These are phyloP conservation scores for Barbarea vulgaris DNA, from an alignment of 345 rosid genomes.

Conservation along the genomic window DNA sequence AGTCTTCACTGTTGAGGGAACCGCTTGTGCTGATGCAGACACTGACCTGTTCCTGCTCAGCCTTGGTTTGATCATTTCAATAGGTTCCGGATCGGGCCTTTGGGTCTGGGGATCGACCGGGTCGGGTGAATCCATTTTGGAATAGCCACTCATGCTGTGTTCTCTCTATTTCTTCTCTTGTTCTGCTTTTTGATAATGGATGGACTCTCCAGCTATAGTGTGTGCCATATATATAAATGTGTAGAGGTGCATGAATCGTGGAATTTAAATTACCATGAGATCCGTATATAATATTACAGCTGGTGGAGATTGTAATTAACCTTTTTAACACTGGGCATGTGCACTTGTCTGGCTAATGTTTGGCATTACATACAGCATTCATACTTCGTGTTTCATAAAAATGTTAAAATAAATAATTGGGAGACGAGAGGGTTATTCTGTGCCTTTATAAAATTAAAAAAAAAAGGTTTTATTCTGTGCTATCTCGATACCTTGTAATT, in stretches of 20 bases:
- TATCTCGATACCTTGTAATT: not conserved
- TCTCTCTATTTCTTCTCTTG: constrained; percentile 12
- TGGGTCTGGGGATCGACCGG: constrained; percentile 13
- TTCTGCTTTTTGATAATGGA: not conserved
- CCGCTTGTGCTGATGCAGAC: constrained; percentile 45
- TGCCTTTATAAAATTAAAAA: too few relatives aligned
- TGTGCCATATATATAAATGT: constrained; percentile 3
- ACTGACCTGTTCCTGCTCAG: constrained; percentile 68
- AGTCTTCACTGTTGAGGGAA: constrained; percentile 52
- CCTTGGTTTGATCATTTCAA: constrained; percentile 20
- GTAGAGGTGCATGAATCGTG: constrained; percentile 29
- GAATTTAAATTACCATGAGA: constrained; percentile 28
- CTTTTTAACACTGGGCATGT: constrained; percentile 30
- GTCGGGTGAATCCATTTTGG: constrained; percentile 38
- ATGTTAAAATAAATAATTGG: not conserved
- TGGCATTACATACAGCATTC: constrained; percentile 21
- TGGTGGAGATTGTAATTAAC: constrained; percentile 28
- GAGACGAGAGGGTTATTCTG: not conserved
- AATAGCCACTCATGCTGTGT: constrained; percentile 35
- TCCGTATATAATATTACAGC: constrained; percentile 26
- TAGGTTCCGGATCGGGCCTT: constrained; percentile 25
- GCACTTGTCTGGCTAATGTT: constrained; percentile 33
- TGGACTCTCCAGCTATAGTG: not conserved
- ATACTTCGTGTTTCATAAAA: not conserved
- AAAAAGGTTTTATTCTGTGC: not conserved